Evolutionary conservation across 2,329 filamentous ascomycete species (phyloP), one percentile per base, ranked within the genome.

Genomic region (Bimuria novae-zelandiae): DNA sequence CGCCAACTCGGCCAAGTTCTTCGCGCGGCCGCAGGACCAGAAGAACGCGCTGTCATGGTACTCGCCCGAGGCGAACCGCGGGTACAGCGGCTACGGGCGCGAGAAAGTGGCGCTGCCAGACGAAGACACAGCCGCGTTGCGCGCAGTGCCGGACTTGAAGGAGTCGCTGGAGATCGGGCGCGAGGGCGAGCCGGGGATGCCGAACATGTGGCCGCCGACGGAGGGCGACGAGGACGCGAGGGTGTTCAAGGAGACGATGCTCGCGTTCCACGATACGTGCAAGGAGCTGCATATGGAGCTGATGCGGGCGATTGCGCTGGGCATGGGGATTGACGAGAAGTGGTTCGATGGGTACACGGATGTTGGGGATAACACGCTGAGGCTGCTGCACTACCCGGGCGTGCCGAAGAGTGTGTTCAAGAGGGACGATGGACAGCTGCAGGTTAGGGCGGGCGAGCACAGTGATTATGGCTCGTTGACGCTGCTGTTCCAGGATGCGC

Each of bases 271-370:
- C 61, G 80, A 80, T n/a, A 79, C 80, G 55, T 95, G 91, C 74
- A 89, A 91, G 71, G 70, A 76, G 12, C 72, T 97, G 50, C 89
- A 97, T 72, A 78, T 84, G 23, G 79, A 92, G 58, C 83, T 96
- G 17, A 95, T 96, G 90, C 80, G 88, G 4, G 89, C 90, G 7
- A 90, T 96, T 57, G 90, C 90, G 0, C 76, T 93, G n/a, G 91
- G 89, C 0, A 85, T 96, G 84, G 87, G 82, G 0, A 77, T 94
- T 14, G 82, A 86, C 0, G 82, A 87, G 64, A 65, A 64, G 3
- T 95, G 88, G 80, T 97, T 97, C 65, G 90, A 96, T 63, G 64
- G 71, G 4, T 95, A 83, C 67, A 87, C 90, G 0, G 83, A 88
- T 62, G 62, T 59, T 3, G 83, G 77, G 1, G 79, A 75, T 40